Evolutionary conservation across 169 alveolate genomes (phyloP).

Genomic region (Eimeria zaria): DNA sequence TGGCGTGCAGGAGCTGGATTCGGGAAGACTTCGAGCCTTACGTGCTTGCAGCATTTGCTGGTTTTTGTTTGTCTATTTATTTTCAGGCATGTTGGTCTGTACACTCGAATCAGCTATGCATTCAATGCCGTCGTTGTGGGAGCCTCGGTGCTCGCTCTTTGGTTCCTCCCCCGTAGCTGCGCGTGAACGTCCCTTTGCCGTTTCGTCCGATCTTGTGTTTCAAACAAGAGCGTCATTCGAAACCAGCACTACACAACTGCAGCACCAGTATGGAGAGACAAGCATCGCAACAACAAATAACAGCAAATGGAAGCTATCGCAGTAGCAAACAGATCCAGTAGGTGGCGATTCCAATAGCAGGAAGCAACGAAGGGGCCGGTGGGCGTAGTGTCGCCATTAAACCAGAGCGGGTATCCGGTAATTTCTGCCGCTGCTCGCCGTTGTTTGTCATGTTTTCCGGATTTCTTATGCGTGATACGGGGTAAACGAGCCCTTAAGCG

Average conservation of each 20-base stretch:
- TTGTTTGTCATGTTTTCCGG: neutral
- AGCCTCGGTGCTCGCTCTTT: neutral
- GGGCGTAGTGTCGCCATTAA: neutral
- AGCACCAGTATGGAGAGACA: neutral
- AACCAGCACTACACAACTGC: neutral
- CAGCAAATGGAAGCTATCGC: neutral
- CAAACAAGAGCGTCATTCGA: neutral
- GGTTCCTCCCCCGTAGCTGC: conserved; percentile 43
- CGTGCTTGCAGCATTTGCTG: neutral
- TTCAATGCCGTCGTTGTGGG: neutral
- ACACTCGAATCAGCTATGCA: conserved; percentile 15
- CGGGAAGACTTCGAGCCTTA: neutral
- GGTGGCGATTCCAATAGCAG: neutral
- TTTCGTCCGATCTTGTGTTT: neutral
- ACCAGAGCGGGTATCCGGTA: neutral
- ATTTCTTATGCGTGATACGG: neutral
- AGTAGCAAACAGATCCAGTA: neutral
- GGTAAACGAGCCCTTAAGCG: neutral
- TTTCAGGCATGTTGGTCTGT: conserved; percentile 11
- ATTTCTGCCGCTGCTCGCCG: neutral
- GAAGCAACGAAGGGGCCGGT: neutral
- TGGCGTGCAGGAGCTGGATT: neutral
- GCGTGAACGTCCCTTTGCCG: neutral
- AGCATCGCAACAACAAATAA: neutral
- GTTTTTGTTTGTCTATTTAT: neutral